Conservation (phyloP, 345 rosid genomes). For the Moricandia moricandioides region DNA sequence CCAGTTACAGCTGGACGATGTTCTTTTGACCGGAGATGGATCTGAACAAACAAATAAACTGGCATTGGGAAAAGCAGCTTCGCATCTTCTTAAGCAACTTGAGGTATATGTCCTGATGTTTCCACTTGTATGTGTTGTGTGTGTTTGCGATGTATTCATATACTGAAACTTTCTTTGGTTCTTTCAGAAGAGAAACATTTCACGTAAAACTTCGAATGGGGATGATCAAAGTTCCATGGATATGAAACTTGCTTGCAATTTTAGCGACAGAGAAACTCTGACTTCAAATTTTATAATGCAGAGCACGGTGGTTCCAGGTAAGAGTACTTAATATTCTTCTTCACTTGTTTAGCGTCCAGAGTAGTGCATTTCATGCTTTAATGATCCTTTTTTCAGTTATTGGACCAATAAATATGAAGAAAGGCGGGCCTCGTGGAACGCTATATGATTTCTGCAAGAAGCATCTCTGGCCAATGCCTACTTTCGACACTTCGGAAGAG, state of each 20-base stretch:
- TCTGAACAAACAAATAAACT: conserved; percentile 54
- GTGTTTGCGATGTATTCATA: background rate
- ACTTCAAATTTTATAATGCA: conserved; percentile 8
- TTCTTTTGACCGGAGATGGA: conserved; percentile 63
- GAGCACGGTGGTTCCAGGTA: conserved; percentile 25
- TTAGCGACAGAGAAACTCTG: conserved; percentile 4
- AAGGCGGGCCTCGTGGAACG: conserved; percentile 76
- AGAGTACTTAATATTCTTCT: conserved; percentile 11
- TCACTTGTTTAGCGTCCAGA: background rate
- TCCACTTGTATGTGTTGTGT: conserved; percentile 1
- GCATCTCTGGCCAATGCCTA: conserved; percentile 74
- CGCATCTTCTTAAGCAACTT: conserved; percentile 63
- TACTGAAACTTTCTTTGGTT: conserved; percentile 6
- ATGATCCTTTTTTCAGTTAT: conserved; percentile 43
- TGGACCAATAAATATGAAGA: conserved; percentile 54
- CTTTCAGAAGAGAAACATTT: conserved; percentile 59
- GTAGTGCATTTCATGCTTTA: background rate
- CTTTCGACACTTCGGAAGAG: conserved; percentile 47
- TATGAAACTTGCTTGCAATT: conserved; percentile 10
- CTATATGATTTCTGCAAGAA: conserved; percentile 75
- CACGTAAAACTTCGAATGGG: conserved; percentile 33
- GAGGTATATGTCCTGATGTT: conserved; percentile 50
- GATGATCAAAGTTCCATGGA: conserved; percentile 37
- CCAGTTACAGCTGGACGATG: conserved; percentile 62
- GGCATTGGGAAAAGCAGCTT: conserved; percentile 87